phyloP scores from a whole-genome alignment of 148 eudicot genomes.

The Chenopodium berlandieri region DNA sequence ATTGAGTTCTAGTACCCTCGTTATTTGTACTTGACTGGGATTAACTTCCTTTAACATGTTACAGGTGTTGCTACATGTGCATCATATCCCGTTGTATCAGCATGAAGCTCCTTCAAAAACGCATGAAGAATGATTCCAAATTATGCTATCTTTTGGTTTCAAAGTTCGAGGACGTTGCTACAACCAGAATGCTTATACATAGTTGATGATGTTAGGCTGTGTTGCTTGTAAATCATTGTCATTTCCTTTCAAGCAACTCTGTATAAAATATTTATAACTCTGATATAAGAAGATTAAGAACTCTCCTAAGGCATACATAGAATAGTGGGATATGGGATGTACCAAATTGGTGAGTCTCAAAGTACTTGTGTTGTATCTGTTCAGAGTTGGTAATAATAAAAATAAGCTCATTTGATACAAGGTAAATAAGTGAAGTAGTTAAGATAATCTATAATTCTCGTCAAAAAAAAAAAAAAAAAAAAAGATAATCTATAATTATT shows the following conservation, averaged over 20 bases:
- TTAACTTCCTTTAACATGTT: constrained; percentile 12
- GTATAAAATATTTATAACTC: neutral
- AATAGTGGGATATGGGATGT: constrained; percentile 1
- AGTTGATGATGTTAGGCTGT: neutral
- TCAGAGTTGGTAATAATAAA: neutral
- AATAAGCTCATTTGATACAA: neutral
- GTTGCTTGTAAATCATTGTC: neutral
- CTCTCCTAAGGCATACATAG: neutral
- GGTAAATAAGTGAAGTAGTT: neutral
- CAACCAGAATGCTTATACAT: constrained; percentile 7
- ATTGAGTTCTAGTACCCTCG: neutral
- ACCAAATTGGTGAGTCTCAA: neutral
- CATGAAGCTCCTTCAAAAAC: constrained; percentile 27
- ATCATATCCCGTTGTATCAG: constrained; percentile 68
- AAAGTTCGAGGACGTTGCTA: constrained; percentile 1
- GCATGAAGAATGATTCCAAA: neutral
- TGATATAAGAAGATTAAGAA: neutral
- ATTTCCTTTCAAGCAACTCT: constrained; percentile 1
- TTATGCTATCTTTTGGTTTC: neutral
- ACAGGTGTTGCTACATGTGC: constrained; percentile 98
- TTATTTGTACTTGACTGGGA: neutral
- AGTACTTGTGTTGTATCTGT: neutral
- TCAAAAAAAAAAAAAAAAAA: no score
- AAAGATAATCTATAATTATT: no score
- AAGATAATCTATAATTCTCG: no score